Base-by-base conservation (phyloP, 129 eudicot genomes). In the Escallonia herrerae region DNA sequence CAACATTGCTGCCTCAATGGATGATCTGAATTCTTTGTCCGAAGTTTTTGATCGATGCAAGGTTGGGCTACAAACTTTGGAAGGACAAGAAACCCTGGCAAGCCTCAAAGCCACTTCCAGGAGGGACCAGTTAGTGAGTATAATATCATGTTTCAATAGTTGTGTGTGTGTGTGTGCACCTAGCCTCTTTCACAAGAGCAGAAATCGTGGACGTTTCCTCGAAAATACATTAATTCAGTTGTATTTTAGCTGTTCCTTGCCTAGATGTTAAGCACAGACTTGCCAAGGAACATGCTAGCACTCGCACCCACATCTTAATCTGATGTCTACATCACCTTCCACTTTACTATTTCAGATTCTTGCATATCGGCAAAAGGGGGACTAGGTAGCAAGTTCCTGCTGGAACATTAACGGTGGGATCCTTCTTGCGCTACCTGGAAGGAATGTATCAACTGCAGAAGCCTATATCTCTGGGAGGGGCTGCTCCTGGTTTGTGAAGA, bases 71-170 rank as follows among this genome's bases (percentile, higher is more conserved):
- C 54, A 57, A 45, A 5, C 12, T 50, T 57, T 69, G 13, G 47
- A 76, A 22, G 68, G 65, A 5, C 60, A 56, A 63, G 67, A 76
- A 68, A 62, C 66, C 46, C 58, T 69, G 15, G 65, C 75, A 3
- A 67, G 65, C 15, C 44, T 60, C 15, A 43, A 52, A 53, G 22
- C 58, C 54, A 57, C 22, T 50, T n/a, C 68, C 8, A 50, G 45
- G 9, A 43, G 59, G 8, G 65, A 59, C 46, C 46, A 46, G 4
- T 4, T 64, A 61, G 77, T 72, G 49, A 63, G 77, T 65, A 9
- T 10, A 12, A 9, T 53, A 11, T 53, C 58, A 2, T 14, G 7
- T 43, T 33, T 60, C 7, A 3, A 40, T 12, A 11, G 37, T 62
- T 13, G 40, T 3, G 22, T 53, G 58, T 53, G 58, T 53, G 4